Conservation (phyloP, 2,329 filamentous ascomycete genomes). For the Arthrinium phaeospermum region DNA sequence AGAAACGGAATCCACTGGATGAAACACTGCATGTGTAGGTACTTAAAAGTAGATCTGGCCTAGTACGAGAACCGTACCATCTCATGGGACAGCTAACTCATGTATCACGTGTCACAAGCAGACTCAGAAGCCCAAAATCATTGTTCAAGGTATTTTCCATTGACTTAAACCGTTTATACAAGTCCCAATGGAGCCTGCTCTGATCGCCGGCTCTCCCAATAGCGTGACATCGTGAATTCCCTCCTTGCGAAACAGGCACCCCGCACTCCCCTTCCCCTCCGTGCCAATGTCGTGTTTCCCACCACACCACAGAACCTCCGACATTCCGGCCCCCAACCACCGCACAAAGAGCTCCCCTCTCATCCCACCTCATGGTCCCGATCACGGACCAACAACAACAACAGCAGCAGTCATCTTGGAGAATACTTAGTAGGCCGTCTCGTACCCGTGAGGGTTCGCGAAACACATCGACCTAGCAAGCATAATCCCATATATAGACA, state of each 20-base stretch:
- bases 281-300: neutral
- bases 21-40: no score
- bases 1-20: no score
- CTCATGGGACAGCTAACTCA: neutral
- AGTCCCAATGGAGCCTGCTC: conserved; percentile 10
- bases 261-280: neutral
- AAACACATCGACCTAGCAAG: neutral
- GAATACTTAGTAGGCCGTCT: neutral
- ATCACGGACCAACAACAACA: neutral
- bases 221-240: conserved; percentile 20
- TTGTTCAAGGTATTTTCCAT: conserved; percentile 17
- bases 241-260: neutral
- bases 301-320: neutral
- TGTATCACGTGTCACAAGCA: neutral
- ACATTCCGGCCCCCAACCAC: neutral
- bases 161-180: conserved; percentile 18
- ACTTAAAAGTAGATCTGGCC: no score
- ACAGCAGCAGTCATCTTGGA: neutral
- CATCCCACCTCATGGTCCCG: neutral
- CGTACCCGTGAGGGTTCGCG: no score
- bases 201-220: conserved; percentile 15
- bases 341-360: neutral
- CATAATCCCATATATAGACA: neutral
- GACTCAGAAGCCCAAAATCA: neutral
- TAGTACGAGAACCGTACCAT: neutral